Evolutionary conservation across 345 rosid genomes (phyloP), one percentile per base, ranked within the genome.

Genomic region (Citrus trifoliata): DNA sequence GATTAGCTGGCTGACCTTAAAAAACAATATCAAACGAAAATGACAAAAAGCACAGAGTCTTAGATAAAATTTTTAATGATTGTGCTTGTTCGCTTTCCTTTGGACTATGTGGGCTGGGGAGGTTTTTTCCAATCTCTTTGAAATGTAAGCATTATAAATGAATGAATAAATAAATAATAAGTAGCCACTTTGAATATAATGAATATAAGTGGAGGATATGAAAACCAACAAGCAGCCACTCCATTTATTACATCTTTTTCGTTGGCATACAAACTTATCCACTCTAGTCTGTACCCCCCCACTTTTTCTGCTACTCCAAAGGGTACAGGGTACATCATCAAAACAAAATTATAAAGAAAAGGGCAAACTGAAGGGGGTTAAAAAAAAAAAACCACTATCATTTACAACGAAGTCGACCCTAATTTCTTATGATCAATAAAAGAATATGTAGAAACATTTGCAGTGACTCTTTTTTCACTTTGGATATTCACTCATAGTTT

Each of bases 321-420:
- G 40, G 22, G 24, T 64, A 33, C 25, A 33, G 8, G 24, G 46
- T 2, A 2, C 13, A 40, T 40, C 46, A 21, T 58, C 35, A 58
- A 12, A 6, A 53, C 22, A 58, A 12, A 13, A 16, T 53, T 53
- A 53, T 5, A 13, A n/a, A 35, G 10, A 65, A 61, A 35, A 70
- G 38, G 53, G 58, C 2, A 56, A 27, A 25, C 35, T 7, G 30
- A 27, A 4, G 7, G 7, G 13, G 33, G 33, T 32, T 32, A 37
- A 6, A 6, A 37, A 37, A 38, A 7, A 28, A 59, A 60, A 8
- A 12, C 5, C 60, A 24, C 35, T 25, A 71, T 37, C 19, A 60
- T 74, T 74, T 64, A 63, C 76, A 74, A 24, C 1, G 5, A 56
- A 69, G 65, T 48, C 19, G 21, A 73, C 65, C 58, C 76, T 19